Base-by-base conservation (phyloP, 139 green algal species). In the Chlorella sp. region DNA sequence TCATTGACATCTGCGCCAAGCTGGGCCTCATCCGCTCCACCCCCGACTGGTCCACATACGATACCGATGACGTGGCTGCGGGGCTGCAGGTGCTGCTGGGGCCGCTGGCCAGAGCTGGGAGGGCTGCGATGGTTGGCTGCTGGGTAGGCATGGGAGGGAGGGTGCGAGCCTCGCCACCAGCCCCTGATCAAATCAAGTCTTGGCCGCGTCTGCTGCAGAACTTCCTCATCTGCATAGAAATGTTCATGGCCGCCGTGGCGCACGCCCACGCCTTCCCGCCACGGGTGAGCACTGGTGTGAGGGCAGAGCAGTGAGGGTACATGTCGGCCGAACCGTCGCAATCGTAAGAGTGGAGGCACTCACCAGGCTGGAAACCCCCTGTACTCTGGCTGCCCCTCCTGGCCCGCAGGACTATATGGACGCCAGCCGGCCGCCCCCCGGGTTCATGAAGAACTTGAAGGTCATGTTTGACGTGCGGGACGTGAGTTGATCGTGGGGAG, bases 141-240 rank as follows among this genome's bases (percentile, higher is more conserved):
- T n/a, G n/a, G n/a, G n/a, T n/a, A n/a, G n/a, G n/a, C n/a, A n/a
- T n/a, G n/a, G n/a, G n/a, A n/a, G n/a, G n/a, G n/a, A n/a, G n/a
- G n/a, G n/a, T n/a, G n/a, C n/a, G n/a, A n/a, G n/a, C n/a, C n/a
- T n/a, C n/a, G n/a, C n/a, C n/a, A n/a, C n/a, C n/a, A n/a, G n/a
- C n/a, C n/a, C n/a, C n/a, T n/a, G n/a, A n/a, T n/a, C n/a, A n/a
- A n/a, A n/a, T n/a, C n/a, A n/a, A n/a, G n/a, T n/a, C n/a, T n/a
- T n/a, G n/a, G n/a, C n/a, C n/a, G n/a, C n/a, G 7, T 51, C 44
- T 9, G 44, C 51, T 15, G 51, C 51, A 98, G 91, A 92, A 97
- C 86, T 95, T 97, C 76, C 82, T 97, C 41, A 95, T 98, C 76
- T 97, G 96, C 87, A 94, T 99, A 7, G 97, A 99, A 91, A 99